These are phyloP conservation scores for Monotropa hypopitys DNA, from an alignment of 179 eudicot species.

Conservation along the genomic window DNA sequence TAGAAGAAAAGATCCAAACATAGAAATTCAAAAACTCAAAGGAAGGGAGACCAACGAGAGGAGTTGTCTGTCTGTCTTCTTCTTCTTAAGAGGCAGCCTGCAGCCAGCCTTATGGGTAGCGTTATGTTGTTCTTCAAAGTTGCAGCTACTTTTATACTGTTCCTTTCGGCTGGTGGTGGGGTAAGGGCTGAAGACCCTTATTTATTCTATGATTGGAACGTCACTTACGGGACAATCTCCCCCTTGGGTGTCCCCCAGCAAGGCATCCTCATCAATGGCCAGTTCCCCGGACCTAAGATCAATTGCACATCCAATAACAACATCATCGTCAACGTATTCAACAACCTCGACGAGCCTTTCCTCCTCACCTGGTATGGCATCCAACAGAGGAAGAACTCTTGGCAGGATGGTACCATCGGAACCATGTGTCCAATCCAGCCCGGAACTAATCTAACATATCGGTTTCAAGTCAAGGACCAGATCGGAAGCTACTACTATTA, in stretches of 20 bases:
- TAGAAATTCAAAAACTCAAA: neutral
- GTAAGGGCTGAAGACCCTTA: conserved; percentile 24
- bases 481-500: conserved; percentile 28
- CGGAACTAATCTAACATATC: conserved; percentile 16
- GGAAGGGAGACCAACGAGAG: neutral
- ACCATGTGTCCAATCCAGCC: conserved; percentile 30
- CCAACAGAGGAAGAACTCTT: conserved; percentile 26
- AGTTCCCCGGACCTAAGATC: conserved; percentile 24
- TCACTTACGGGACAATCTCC: conserved; percentile 19
- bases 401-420: conserved; percentile 24
- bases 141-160: conserved; percentile 6
- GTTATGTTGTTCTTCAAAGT: neutral
- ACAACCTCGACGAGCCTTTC: conserved; percentile 25
- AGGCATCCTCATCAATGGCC: conserved; percentile 23
- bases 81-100: neutral
- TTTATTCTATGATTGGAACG: conserved; percentile 16
- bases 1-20: neutral
- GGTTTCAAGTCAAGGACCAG: conserved; percentile 28
- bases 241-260: conserved; percentile 21
- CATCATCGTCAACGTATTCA: conserved; percentile 22
- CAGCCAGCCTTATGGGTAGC: conserved; percentile 2
- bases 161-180: neutral
- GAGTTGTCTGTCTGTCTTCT: too few relatives aligned
- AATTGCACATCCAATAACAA: conserved; percentile 26
- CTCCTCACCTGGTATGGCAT: conserved; percentile 24